Evolutionary conservation across 371 early-diverging fungal species (phyloP).

Genomic region (Capillidium heterosporum): DNA sequence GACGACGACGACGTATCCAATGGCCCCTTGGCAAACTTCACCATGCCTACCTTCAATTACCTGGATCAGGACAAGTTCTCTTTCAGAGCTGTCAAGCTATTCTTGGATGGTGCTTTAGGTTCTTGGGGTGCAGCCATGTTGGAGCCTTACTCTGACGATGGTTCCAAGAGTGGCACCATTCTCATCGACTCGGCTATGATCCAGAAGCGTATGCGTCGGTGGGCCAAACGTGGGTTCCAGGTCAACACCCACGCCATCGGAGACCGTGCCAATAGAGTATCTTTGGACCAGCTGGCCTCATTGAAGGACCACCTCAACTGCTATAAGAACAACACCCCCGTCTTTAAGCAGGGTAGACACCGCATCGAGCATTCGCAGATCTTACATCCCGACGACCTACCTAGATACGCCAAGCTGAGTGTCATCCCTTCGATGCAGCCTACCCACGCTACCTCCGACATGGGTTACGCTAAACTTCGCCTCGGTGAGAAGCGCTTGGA

Average conservation of each 20-base stretch:
- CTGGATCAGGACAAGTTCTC: too few species aligned
- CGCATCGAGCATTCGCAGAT: slow-evolving; percentile 27
- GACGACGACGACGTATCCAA: too few species aligned
- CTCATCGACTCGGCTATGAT: slow-evolving; percentile 9
- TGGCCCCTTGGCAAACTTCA: too few species aligned
- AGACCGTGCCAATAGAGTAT: slow-evolving; percentile 18
- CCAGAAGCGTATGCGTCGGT: slow-evolving; percentile 4
- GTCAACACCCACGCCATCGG: slow-evolving; percentile 24
- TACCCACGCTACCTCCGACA: slow-evolving; percentile 24
- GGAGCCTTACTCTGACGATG: slow-evolving; percentile 16
- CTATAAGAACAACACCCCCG: neutral
- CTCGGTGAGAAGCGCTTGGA: slow-evolving; percentile 16
- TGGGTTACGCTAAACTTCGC: slow-evolving; percentile 19
- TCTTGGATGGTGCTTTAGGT: slow-evolving; percentile 27
- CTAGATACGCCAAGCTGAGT: slow-evolving; percentile 13
- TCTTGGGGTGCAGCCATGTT: slow-evolving; percentile 23
- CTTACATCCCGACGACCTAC: slow-evolving; percentile 14
- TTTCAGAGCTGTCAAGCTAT: slow-evolving; percentile 18
- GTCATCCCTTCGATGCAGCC: slow-evolving; percentile 27
- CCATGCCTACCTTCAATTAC: too few species aligned
- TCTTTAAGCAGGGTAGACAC: slow-evolving; percentile 7
- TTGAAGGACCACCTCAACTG: slow-evolving; percentile 1
- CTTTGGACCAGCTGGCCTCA: slow-evolving; percentile 15
- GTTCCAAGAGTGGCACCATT: slow-evolving; percentile 13
- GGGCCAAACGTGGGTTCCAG: slow-evolving; percentile 18